These are phyloP conservation scores for Penicillium thymicola DNA, from an alignment of 2,329 filamentous ascomycete genomes.

Conservation along the genomic window DNA sequence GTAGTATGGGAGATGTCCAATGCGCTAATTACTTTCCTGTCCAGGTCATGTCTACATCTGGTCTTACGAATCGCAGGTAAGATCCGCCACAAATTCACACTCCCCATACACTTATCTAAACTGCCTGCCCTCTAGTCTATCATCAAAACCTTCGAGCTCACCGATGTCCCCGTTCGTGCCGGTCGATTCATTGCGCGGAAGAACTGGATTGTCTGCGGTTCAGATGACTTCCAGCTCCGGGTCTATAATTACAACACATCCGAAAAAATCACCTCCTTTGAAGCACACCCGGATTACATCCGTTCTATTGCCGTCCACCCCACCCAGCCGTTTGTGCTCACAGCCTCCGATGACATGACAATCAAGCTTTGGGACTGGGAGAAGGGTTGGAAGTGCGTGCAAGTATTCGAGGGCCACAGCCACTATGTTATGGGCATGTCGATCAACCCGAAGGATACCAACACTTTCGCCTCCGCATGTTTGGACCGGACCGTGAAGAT, in stretches of 20 bases:
- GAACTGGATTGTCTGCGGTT: slow-evolving; percentile 98
- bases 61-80: slow-evolving; percentile 87
- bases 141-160: slow-evolving; percentile 98
- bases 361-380: slow-evolving; percentile 99
- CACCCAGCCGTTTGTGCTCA: slow-evolving; percentile 90
- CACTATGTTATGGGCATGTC: slow-evolving; percentile 97
- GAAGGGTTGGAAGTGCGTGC: slow-evolving; percentile 95
- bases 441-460: slow-evolving; percentile 97
- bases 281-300: slow-evolving; percentile 98
- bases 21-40: slow-evolving; percentile 25
- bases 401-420: slow-evolving; percentile 92
- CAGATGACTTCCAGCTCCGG: slow-evolving; percentile 82
- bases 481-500: slow-evolving; percentile 96
- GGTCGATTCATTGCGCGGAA: slow-evolving; percentile 95
- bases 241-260: slow-evolving; percentile 99
- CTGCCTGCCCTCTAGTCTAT: slow-evolving; percentile 58
- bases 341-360: slow-evolving; percentile 96
- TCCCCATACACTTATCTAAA: slow-evolving; percentile 18
- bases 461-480: slow-evolving; percentile 89
- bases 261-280: slow-evolving; percentile 95
- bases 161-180: slow-evolving; percentile 94
- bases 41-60: slow-evolving; percentile 97
- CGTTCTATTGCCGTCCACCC: slow-evolving; percentile 94
- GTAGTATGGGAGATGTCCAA: slow-evolving; percentile 9
- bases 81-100: slow-evolving; percentile 7